phyloP scores from a whole-genome alignment of 305 asterid species.

The Fraxinus baroniana region DNA sequence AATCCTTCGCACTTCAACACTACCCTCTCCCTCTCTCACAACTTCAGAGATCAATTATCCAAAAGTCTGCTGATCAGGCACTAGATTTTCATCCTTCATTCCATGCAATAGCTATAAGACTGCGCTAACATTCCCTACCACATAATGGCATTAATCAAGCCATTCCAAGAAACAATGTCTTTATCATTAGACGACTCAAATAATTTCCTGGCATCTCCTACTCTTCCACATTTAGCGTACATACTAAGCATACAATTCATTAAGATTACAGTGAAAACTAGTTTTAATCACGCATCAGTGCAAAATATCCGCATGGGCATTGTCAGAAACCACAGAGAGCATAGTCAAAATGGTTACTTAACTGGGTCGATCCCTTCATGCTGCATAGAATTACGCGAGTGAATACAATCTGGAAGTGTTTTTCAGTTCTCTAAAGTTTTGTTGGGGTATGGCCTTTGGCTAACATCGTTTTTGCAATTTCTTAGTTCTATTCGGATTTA shows the following conservation, averaged over 20 bases:
- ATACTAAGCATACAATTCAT: constrained; percentile 60
- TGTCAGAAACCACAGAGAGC: constrained; percentile 56
- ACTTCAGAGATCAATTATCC: not conserved
- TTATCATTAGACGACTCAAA: constrained; percentile 50
- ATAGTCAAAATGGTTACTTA: constrained; percentile 53
- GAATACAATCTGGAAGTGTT: not conserved
- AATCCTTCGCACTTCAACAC: constrained; percentile 46
- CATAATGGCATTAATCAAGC: constrained; percentile 58
- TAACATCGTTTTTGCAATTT: not conserved
- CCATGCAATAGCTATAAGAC: constrained; percentile 40
- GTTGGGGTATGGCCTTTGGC: not conserved
- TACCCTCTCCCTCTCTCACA: constrained; percentile 52
- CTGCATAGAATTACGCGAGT: constrained; percentile 40
- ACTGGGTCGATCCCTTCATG: constrained; percentile 48
- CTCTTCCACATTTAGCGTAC: constrained; percentile 65
- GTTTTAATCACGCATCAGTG: constrained; percentile 46
- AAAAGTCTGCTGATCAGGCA: constrained; percentile 66
- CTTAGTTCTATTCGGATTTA: not conserved
- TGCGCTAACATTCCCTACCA: constrained; percentile 37
- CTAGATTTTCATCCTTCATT: constrained; percentile 49
- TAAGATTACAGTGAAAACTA: constrained; percentile 44
- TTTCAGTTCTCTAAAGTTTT: not conserved
- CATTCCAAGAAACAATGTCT: constrained; percentile 81
- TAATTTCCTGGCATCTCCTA: constrained; percentile 54
- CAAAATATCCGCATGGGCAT: constrained; percentile 39